Percentiles rank a stretch among this genome's conserved stretches.
Evolutionary conservation across 176 grass and related monocot genomes (phyloP).

Genomic region (Luzula sylvatica): DNA sequence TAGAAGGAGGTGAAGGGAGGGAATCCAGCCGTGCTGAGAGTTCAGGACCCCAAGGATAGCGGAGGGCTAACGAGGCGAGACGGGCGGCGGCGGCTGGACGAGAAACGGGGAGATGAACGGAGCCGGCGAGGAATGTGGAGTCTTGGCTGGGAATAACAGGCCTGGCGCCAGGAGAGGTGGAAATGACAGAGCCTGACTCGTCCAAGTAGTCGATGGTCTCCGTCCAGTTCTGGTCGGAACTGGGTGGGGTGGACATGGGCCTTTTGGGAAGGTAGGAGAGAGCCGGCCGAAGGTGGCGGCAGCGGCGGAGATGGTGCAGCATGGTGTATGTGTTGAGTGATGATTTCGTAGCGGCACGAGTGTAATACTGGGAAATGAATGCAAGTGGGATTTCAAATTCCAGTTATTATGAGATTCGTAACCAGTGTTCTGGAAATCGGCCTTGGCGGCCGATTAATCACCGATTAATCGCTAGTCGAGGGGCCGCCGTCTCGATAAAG

Average conservation of each 20-base stretch:
- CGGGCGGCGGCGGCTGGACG: conserved; percentile 57
- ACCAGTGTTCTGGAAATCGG: too few relatives aligned
- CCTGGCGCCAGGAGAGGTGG: conserved; percentile 49
- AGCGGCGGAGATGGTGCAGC: conserved; percentile 12
- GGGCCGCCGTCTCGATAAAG: too few relatives aligned
- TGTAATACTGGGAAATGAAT: too few relatives aligned
- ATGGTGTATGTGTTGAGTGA: background rate
- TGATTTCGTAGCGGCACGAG: too few relatives aligned
- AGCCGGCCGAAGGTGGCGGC: conserved; percentile 4
- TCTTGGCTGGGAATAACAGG: conserved; percentile 55
- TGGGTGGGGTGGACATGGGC: background rate
- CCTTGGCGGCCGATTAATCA: too few relatives aligned
- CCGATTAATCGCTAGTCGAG: too few relatives aligned
- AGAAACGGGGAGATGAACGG: conserved; percentile 54
- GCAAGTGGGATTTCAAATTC: too few relatives aligned
- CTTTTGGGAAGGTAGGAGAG: background rate
- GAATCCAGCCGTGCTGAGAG: conserved; percentile 62
- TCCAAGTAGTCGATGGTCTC: conserved; percentile 85
- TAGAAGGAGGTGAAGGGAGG: conserved; percentile 61
- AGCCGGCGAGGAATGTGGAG: conserved; percentile 60
- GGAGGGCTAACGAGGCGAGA: conserved; percentile 55
- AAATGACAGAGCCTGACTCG: conserved; percentile 59
- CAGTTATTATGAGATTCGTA: too few relatives aligned
- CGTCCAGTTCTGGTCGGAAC: conserved; percentile 37
- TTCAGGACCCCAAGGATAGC: conserved; percentile 54